Conservation (phyloP, 2,329 filamentous ascomycete genomes). For the Fusarium annulatum region DNA sequence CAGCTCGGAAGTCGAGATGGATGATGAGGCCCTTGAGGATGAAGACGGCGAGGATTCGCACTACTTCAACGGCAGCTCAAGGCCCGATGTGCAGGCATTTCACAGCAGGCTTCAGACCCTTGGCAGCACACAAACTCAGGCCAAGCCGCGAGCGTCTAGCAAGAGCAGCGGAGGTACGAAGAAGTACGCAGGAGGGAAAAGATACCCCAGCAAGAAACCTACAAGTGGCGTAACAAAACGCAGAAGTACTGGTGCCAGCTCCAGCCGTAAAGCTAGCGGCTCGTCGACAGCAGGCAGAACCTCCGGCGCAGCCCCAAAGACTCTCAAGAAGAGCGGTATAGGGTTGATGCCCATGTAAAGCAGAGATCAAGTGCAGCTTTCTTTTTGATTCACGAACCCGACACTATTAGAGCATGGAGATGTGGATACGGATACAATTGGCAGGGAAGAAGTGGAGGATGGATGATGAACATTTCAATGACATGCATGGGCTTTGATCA, state of each 20-base stretch:
- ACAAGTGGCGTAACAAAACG: slow-evolving; percentile 48
- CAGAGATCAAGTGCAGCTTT: background rate
- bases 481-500: slow-evolving; percentile 31
- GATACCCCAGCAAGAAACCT: slow-evolving; percentile 46
- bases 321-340: slow-evolving; percentile 51
- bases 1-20: slow-evolving; percentile 56
- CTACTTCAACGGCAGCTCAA: slow-evolving; percentile 55
- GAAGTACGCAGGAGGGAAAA: slow-evolving; percentile 45
- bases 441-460: slow-evolving; percentile 8
- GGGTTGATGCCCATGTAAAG: slow-evolving; percentile 47
- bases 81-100: slow-evolving; percentile 50
- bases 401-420: background rate
- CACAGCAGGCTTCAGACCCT: slow-evolving; percentile 48
- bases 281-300: slow-evolving; percentile 42
- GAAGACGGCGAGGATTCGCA: slow-evolving; percentile 57
- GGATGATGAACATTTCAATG: slow-evolving; percentile 32
- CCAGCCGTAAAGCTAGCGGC: slow-evolving; percentile 48
- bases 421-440: slow-evolving; percentile 4
- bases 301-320: slow-evolving; percentile 37
- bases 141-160: slow-evolving; percentile 42
- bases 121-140: slow-evolving; percentile 42
- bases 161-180: slow-evolving; percentile 46
- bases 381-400: slow-evolving; percentile 11
- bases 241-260: slow-evolving; percentile 43
- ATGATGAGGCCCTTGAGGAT: slow-evolving; percentile 52